These are phyloP conservation scores for Trichoderma sp. DNA, from an alignment of 2,329 filamentous ascomycete genomes.

Conservation along the genomic window DNA sequence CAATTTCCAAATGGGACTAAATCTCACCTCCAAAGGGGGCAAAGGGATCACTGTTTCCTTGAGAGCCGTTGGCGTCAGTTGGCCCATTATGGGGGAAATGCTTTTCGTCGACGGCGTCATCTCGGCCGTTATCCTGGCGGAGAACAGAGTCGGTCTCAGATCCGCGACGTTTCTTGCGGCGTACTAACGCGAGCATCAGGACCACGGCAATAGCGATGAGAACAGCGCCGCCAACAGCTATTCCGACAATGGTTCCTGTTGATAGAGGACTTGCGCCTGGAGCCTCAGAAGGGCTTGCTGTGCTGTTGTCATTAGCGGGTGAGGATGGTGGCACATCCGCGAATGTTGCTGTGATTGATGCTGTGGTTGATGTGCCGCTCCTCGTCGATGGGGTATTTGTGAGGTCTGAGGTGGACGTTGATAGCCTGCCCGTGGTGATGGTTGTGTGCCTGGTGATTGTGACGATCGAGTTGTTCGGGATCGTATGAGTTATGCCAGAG, in stretches of 20 bases:
- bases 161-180: slow-evolving; percentile 24
- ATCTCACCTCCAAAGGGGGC: slow-evolving; percentile 45
- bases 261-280: slow-evolving; percentile 23
- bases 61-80: slow-evolving; percentile 28
- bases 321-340: slow-evolving; percentile 13
- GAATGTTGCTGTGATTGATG: slow-evolving; percentile 11
- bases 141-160: slow-evolving; percentile 8
- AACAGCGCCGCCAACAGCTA: slow-evolving; percentile 31
- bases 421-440: slow-evolving; percentile 29
- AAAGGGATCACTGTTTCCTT: slow-evolving; percentile 37
- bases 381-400: slow-evolving; percentile 13
- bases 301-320: slow-evolving; percentile 19
- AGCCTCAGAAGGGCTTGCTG: neutral
- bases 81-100: slow-evolving; percentile 27
- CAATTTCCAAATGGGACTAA: neutral
- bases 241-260: slow-evolving; percentile 35
- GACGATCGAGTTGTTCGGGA: slow-evolving; percentile 35
- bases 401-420: slow-evolving; percentile 17
- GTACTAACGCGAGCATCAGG: slow-evolving; percentile 23
- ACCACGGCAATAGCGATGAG: slow-evolving; percentile 29
- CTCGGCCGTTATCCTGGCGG: slow-evolving; percentile 19
- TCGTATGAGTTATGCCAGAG: slow-evolving; percentile 37
- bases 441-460: slow-evolving; percentile 38
- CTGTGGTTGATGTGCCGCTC: neutral
- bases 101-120: slow-evolving; percentile 30